Base-by-base conservation (phyloP, 371 early-diverging fungal genomes). In the Mortierella sp. region DNA sequence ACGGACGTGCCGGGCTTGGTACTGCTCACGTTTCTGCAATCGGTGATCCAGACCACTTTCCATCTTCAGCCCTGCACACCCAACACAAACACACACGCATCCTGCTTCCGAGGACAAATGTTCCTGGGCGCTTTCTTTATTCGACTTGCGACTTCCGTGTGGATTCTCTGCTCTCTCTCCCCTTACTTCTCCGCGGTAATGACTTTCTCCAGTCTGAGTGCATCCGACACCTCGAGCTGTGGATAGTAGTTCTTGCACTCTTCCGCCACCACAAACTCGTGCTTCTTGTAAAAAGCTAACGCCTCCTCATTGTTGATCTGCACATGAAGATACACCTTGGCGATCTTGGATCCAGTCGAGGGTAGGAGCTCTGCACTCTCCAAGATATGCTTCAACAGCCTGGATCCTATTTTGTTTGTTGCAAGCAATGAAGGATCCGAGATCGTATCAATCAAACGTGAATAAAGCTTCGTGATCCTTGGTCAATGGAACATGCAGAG, bases 291-390 rank as follows among this genome's bases (percentile, higher is more conserved):
- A 80, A 98, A 98, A 16, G 84, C 80, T 47, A 97, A 67, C 50
- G 97, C 99, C 38, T 86, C 87, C 61, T 85, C 86, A 79, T 98
- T 98, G 45, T 87, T 83, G 0, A 86, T 87, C 78, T 98, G 98
- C 21, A 98, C 98, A 71, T 98, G 99, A 64, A 98, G 83, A 46
- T 90, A 89, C 16, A 98, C 65, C 68, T 87, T 82, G 2, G 55
- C 65, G 39, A 93, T 78, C 59, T 80, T 76, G 50, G 69, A 64
- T 61, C 52, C 64, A 8, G 61, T 55, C 23, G 51, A 21, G 45
- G 80, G 71, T 48, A 63, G 34, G 9, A 69, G 39, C 45, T 81
- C 64, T 39, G 87, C 88, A 47, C 84, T 80, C 46, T 85, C 80
- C 47, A 93, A 62, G 62, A 94, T 87, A 61, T 86, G 84, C 24